These are phyloP conservation scores for Peterozyma xylosa DNA, from an alignment of 805 yeast genomes.

Conservation along the genomic window DNA sequence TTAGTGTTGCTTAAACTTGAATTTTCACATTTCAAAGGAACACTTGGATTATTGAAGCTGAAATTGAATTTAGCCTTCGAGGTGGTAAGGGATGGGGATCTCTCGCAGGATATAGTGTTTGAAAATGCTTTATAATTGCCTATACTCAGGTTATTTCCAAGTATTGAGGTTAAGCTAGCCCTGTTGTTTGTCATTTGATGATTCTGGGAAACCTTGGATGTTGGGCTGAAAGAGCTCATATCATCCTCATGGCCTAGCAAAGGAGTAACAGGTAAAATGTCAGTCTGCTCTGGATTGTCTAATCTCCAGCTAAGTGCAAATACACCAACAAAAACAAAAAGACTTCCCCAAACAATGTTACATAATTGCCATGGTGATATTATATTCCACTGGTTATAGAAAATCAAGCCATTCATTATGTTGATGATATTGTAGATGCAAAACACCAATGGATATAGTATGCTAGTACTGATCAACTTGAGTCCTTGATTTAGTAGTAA, in stretches of 20 bases:
- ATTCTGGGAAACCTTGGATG: neutral
- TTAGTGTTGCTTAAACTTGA: neutral
- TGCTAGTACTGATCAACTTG: slow-evolving; percentile 61
- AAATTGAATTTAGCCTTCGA: neutral
- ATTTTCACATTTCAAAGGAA: neutral
- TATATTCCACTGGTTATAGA: slow-evolving; percentile 42
- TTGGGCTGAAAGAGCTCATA: neutral
- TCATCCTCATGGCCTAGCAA: slow-evolving; percentile 1
- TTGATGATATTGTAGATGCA: slow-evolving; percentile 72
- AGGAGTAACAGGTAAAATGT: slow-evolving; percentile 7
- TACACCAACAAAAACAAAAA: slow-evolving; percentile 61
- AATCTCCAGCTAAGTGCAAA: slow-evolving; percentile 52
- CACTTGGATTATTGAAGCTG: slow-evolving; percentile 1
- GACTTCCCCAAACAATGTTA: slow-evolving; percentile 36
- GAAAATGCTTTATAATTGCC: slow-evolving; percentile 1
- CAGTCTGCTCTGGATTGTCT: slow-evolving; percentile 23
- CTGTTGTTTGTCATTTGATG: slow-evolving; percentile 4
- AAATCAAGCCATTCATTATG: slow-evolving; percentile 56
- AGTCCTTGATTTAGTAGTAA: slow-evolving; percentile 70
- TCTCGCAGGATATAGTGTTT: neutral
- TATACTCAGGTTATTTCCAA: neutral
- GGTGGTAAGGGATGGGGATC: neutral
- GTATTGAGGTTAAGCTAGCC: slow-evolving; percentile 4
- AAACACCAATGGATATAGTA: slow-evolving; percentile 79
- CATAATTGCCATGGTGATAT: slow-evolving; percentile 25